phyloP scores from a whole-genome alignment of 2,329 filamentous ascomycete species.

The Zymoseptoria passerinii region DNA sequence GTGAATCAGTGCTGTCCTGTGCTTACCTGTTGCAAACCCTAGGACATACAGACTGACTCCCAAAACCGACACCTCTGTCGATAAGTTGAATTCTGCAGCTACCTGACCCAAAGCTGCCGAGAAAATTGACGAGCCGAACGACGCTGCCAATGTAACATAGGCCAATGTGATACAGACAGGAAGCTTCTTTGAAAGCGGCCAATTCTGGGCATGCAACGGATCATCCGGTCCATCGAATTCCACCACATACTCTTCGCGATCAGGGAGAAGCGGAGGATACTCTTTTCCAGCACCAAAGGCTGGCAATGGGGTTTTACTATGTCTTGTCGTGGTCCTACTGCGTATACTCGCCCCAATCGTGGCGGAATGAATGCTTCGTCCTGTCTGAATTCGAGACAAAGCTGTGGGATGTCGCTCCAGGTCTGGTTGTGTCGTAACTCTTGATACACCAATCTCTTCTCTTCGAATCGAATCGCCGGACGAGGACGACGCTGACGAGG shows the following conservation, averaged over 20 bases:
- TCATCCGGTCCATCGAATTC: conserved; percentile 77
- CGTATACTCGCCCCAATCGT: conserved; percentile 54
- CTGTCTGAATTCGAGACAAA: conserved; percentile 63
- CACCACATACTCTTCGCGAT: conserved; percentile 69
- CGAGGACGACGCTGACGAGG: conserved; percentile 36
- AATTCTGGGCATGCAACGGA: conserved; percentile 74
- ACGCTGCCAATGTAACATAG: conserved; percentile 62
- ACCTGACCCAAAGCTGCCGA: conserved; percentile 38
- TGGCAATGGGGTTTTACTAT: conserved; percentile 48
- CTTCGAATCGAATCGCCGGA: conserved; percentile 30
- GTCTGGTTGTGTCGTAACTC: conserved; percentile 51
- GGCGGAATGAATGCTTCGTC: conserved; percentile 58
- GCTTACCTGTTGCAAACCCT: conserved; percentile 30
- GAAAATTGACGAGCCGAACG: conserved; percentile 46
- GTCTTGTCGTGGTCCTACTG: conserved; percentile 28
- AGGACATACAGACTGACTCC: conserved; percentile 34
- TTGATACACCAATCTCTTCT: conserved; percentile 46
- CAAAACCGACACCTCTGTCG: conserved; percentile 31
- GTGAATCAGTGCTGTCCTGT: not conserved
- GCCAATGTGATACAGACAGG: conserved; percentile 59
- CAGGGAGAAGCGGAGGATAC: conserved; percentile 60
- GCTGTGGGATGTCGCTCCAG: conserved; percentile 64
- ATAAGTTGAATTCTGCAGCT: conserved; percentile 36
- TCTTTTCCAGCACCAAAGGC: conserved; percentile 66
- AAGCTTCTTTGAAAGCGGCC: conserved; percentile 67